Evolutionary conservation across 495 filamentous ascomycete species (phyloP), one percentile per base, ranked within the genome.

Genomic region (Staphylotrichum longicolle): DNA sequence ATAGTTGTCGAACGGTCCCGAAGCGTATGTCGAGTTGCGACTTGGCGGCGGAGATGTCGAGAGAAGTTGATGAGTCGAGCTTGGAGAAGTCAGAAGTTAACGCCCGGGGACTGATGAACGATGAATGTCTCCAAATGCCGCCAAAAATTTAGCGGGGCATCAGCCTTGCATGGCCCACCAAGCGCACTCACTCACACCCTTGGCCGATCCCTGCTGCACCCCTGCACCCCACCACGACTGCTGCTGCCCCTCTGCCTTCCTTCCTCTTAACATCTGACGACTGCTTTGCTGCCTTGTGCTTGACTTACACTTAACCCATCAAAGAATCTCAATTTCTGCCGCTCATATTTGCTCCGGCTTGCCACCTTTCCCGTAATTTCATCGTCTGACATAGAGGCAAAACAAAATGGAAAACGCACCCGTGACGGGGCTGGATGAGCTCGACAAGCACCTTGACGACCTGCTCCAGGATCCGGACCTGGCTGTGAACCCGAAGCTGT

Each of bases 391-490:
- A 27, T 9, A 39, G 11, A 57, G 3, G 7, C 27, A 48, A 7
- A 37, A 30, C 9, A 42, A 39, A 11, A 69, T 70, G 58, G 77
- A 78, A 46, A 69, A 54, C 10, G 65, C 67, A 20, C 75, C 78
- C 37, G 68, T 80, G 20, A 70, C 68, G 3, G 80, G 80, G 27
- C 64, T 82, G 41, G 75, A 80, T 15, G 80, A 81, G 47, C 69
- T 83, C 55, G 72, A 79, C 55, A 70, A 64, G 27, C 82, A 84
- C 63, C 68, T 84, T 27, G 76, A 80, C 50, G 65, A 77, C 14
- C 70, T 84, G n/a, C 57, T 76, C 47, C 58, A 58, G 35, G 73
- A 78, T 63, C 70, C 80, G 8, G 63, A 57, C 5, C 56, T 75
- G 5, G 59, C 69, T 0, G 70, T 80, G 32, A 73, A 75, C 63